A percentile compares a stretch with the other conserved stretches of the same genome.
Conservation (phyloP, 305 asterid genomes). For the Salvia sclarea region DNA sequence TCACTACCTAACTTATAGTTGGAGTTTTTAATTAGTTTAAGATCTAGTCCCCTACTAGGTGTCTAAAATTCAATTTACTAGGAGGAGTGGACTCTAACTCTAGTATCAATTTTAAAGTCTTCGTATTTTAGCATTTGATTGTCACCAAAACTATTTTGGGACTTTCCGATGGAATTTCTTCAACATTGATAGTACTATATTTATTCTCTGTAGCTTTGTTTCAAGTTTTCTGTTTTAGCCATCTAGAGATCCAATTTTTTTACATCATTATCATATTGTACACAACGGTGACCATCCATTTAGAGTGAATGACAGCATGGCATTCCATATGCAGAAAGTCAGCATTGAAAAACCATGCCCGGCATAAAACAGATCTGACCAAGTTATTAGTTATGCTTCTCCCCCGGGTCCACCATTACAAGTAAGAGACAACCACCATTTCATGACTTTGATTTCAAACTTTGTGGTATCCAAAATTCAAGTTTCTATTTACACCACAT, state of each 20-base stretch:
- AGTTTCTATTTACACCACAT: not conserved
- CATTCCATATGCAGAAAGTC: constrained; percentile 10
- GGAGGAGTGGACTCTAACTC: not conserved
- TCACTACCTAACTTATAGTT: constrained; percentile 3
- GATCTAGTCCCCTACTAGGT: not conserved
- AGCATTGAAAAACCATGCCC: not conserved
- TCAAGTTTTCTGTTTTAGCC: not conserved
- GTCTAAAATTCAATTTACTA: not conserved
- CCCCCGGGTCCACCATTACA: not conserved
- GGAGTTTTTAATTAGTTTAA: not conserved
- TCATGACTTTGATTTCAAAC: not conserved
- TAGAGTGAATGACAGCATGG: not conserved
- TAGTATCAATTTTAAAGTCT: not conserved
- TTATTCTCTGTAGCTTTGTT: constrained; percentile 5
- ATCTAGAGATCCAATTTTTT: not conserved
- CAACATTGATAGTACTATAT: not conserved
- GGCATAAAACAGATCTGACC: not conserved
- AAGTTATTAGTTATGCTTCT: not conserved
- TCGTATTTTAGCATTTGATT: not conserved
- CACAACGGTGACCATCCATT: not conserved
- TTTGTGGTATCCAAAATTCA: not conserved
- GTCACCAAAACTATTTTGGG: not conserved
- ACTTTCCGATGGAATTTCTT: constrained; percentile 12
- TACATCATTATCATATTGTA: not conserved
- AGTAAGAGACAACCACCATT: not conserved